Conservation (phyloP, 192 early-diverging fungal species). For the Coemansia sp. region DNA sequence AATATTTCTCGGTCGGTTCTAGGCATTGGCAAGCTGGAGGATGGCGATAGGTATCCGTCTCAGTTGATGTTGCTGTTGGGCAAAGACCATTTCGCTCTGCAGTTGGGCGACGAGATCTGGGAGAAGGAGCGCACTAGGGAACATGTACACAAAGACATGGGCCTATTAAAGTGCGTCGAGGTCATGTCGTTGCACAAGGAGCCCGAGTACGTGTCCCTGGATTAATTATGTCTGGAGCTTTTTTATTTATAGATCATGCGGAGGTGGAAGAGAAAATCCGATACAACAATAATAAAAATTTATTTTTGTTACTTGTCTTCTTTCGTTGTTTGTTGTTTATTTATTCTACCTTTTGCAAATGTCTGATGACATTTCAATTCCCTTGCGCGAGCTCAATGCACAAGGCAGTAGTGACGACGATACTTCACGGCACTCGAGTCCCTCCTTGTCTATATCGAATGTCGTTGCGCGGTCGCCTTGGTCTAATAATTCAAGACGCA, state of each 20-base stretch:
- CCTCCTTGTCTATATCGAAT: neutral
- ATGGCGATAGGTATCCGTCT: conserved; percentile 12
- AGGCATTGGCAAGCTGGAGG: conserved; percentile 7
- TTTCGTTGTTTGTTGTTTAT: neutral
- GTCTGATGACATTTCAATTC: conserved; percentile 16
- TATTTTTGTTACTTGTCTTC: neutral
- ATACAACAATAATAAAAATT: neutral
- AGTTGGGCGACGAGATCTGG: conserved; percentile 40
- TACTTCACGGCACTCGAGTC: neutral
- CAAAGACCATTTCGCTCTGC: conserved; percentile 30
- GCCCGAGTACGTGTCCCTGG: conserved; percentile 5
- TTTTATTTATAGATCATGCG: neutral
- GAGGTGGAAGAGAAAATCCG: too few relatives aligned
- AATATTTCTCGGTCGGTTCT: conserved; percentile 39
- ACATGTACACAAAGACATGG: conserved; percentile 34
- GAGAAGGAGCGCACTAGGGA: conserved; percentile 16
- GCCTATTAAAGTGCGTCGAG: conserved; percentile 19
- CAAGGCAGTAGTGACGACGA: neutral
- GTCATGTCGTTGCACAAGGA: conserved; percentile 14
- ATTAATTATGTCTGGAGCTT: neutral
- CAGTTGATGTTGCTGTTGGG: conserved; percentile 48
- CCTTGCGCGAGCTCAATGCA: conserved; percentile 11
- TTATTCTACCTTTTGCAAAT: neutral
- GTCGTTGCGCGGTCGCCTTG: neutral
- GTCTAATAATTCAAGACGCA: neutral